A percentile compares a stretch with the other conserved stretches of the same genome.
Conservation (phyloP, 371 early-diverging fungal species). For the Lichtheimia ornata region DNA sequence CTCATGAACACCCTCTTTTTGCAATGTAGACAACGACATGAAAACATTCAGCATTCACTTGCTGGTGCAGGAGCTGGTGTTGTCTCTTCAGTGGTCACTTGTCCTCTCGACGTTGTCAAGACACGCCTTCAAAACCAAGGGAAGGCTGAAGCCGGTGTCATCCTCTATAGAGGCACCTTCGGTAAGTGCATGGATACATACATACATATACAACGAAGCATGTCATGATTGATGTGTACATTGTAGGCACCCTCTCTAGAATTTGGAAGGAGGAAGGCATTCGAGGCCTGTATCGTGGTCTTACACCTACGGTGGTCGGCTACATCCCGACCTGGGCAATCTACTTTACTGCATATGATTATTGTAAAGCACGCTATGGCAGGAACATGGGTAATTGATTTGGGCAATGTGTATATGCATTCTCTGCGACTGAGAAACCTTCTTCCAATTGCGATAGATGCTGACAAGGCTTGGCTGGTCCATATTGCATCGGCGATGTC, state of each 20-base stretch:
- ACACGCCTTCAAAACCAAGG: conserved; percentile 93
- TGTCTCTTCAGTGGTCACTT: conserved; percentile 84
- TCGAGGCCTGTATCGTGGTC: conserved; percentile 87
- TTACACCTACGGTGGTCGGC: conserved; percentile 85
- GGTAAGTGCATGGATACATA: conserved; percentile 19
- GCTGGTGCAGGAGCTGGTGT: conserved; percentile 86
- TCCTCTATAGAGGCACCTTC: conserved; percentile 45
- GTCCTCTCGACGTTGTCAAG: conserved; percentile 95
- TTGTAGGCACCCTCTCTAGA: conserved; percentile 62
- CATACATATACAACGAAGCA: no score
- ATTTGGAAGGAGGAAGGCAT: conserved; percentile 87
- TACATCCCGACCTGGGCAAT: conserved; percentile 93
- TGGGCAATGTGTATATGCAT: no score
- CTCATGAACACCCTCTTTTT: no score
- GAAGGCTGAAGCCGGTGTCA: conserved; percentile 40
- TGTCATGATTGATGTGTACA: neutral
- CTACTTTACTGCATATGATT: conserved; percentile 83
- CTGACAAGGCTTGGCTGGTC: conserved; percentile 58
- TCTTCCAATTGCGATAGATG: conserved; percentile 13
- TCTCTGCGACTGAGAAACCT: no score
- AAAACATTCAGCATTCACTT: conserved; percentile 73
- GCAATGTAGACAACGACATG: conserved; percentile 43
- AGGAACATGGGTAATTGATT: conserved; percentile 1
- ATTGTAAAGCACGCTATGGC: conserved; percentile 51
- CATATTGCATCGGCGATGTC: conserved; percentile 86